Evolutionary conservation across 179 eudicot species (phyloP).

Genomic region (Patellifolia procumbens): DNA sequence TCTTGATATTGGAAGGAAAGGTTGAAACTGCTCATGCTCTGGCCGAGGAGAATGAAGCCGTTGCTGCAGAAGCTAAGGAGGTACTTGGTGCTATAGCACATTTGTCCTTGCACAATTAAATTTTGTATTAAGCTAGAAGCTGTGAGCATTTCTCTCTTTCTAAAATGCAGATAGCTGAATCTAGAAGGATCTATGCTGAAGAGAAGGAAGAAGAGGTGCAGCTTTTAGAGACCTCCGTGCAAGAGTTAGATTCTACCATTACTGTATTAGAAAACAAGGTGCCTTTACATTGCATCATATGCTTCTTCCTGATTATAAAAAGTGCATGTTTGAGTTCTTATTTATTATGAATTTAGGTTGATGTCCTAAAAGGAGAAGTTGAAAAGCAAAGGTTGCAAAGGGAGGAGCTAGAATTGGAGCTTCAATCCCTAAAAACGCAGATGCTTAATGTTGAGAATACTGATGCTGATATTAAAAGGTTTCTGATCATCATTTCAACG

Average conservation of each 20-base stretch:
- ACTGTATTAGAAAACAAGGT: conserved; percentile 87
- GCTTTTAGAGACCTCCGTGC: conserved; percentile 85
- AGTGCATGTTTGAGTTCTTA: conserved; percentile 10
- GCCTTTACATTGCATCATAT: conserved; percentile 2
- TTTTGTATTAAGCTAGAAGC: conserved; percentile 6
- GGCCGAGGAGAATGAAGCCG: conserved; percentile 78
- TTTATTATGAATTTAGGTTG: conserved; percentile 48
- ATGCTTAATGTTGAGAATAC: conserved; percentile 53
- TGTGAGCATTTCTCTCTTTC: neutral
- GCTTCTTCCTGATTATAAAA: neutral
- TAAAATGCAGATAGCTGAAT: conserved; percentile 61
- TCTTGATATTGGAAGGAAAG: conserved; percentile 55
- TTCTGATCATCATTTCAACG: conserved; percentile 4
- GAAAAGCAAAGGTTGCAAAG: conserved; percentile 86
- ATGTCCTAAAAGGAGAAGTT: conserved; percentile 80
- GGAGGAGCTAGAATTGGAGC: conserved; percentile 88
- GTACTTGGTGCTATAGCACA: conserved; percentile 33
- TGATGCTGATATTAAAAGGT: conserved; percentile 83
- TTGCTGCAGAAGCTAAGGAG: conserved; percentile 82
- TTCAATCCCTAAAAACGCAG: conserved; percentile 71
- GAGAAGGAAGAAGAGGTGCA: conserved; percentile 95
- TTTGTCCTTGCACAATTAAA: neutral
- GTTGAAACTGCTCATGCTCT: conserved; percentile 74
- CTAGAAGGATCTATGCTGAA: conserved; percentile 61
- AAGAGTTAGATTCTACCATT: conserved; percentile 82